Percentiles rank a stretch among this genome's conserved stretches.
These are phyloP conservation scores for Fusarium lateritium DNA, from an alignment of 2,329 filamentous ascomycete genomes.

Conservation along the genomic window DNA sequence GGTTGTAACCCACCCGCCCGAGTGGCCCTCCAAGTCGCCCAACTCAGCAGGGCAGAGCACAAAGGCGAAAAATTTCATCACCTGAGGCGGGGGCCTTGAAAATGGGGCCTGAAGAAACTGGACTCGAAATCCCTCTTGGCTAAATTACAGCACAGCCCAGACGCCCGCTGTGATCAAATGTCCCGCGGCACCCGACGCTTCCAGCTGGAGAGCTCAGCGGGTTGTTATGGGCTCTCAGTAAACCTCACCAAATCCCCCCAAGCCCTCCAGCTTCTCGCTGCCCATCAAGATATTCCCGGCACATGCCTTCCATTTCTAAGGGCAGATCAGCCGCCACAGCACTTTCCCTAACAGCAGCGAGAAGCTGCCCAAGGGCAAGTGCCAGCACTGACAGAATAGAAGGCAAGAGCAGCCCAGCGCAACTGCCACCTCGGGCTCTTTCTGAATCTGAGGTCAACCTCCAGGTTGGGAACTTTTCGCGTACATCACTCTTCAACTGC, in stretches of 20 bases:
- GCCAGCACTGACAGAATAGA: not conserved
- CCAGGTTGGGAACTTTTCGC: constrained; percentile 6
- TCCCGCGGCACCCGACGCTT: constrained; percentile 23
- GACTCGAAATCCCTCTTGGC: constrained; percentile 9
- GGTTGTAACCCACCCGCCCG: too few species aligned
- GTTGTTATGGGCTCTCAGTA: constrained; percentile 12
- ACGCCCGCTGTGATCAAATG: not conserved
- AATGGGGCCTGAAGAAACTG: constrained; percentile 33
- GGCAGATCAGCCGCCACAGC: constrained; percentile 14
- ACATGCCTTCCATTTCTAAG: constrained; percentile 10
- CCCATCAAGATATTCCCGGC: not conserved
- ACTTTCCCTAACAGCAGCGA: constrained; percentile 3
- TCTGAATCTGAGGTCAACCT: not conserved
- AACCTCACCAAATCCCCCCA: constrained; percentile 15
- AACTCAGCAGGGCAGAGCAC: constrained; percentile 24
- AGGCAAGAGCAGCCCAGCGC: constrained; percentile 16
- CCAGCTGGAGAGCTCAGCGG: not conserved
- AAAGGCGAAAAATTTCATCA: constrained; percentile 36
- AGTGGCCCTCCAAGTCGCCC: constrained; percentile 29
- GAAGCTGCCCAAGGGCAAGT: constrained; percentile 1
- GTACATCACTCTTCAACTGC: constrained; percentile 22
- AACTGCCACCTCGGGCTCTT: not conserved
- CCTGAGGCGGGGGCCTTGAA: constrained; percentile 37
- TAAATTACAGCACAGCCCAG: constrained; percentile 26
- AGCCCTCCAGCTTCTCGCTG: constrained; percentile 6